Base-by-base conservation (phyloP, 2,329 filamentous ascomycete species). In the Pseudocercospora eumusae region DNA sequence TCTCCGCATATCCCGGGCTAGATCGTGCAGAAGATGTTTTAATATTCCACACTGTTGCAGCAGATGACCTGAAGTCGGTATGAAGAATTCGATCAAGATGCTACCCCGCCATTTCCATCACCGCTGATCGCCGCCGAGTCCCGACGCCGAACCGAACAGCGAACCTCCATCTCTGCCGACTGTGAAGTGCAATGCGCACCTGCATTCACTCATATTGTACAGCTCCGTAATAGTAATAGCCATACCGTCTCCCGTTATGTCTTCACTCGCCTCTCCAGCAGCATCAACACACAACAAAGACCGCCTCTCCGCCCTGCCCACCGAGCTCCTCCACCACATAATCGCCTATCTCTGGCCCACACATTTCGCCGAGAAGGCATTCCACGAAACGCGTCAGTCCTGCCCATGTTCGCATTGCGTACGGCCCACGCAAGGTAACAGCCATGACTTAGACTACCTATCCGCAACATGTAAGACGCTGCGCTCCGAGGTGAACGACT, bases 311-410 rank as follows among this genome's bases (percentile, higher is more conserved):
- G 40, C 64, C 21, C 65, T 73, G 0, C 71, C 71, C 2, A 21
- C 67, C 2, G 72, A 75, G 57, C 62, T 74, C 20, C 61, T 73
- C 10, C 68, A 73, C 56, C 59, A 66, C 13, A 69, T 75, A 33
- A 66, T 71, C 61, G 66, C 65, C 60, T 69, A 68, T 47, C 65
- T 74, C 21, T 67, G 71, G 40, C 63, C 70, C 1, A 60, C 61
- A 15, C 73, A 75, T 54, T 33, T 61, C n/a, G 69, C 68, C 5
- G 60, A 70, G 44, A 66, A 59, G 15, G 61, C 62, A 7, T 33
- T 63, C 60, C 25, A 59, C 5, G 56, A 64, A 15, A 23, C 18
- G 8, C 50, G 23, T 13, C 25, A 31, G 15, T 36, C 25, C 11
- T 31, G 50, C n/a, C 50, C 27, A 36, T 47, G 44, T 8, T 25